phyloP scores from a whole-genome alignment of 805 yeast genomes.

The Ogataea henricii region DNA sequence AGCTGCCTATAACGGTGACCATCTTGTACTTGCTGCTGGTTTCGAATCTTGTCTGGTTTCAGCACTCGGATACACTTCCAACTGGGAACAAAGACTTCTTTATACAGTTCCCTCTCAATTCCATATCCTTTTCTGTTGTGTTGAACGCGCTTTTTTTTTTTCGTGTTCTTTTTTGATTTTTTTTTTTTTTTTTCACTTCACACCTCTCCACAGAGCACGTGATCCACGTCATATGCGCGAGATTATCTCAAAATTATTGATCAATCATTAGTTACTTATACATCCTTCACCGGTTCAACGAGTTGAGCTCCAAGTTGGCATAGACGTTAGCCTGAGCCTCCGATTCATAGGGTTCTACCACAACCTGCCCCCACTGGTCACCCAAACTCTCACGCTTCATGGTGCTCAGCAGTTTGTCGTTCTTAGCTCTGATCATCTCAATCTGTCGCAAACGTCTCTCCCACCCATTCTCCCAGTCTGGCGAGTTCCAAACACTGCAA shows the following conservation, averaged over 20 bases:
- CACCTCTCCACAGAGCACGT: not conserved
- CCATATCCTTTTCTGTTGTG: slow-evolving; percentile 5
- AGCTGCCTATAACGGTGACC: slow-evolving; percentile 19
- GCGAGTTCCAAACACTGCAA: slow-evolving; percentile 74
- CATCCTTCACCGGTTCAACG: slow-evolving; percentile 29
- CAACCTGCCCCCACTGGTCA: not conserved
- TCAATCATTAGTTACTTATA: not conserved
- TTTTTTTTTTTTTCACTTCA: not conserved
- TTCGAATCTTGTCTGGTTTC: not conserved
- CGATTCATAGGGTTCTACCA: not conserved
- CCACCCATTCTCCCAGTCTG: slow-evolving; percentile 65
- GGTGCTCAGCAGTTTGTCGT: slow-evolving; percentile 10
- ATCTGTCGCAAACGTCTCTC: slow-evolving; percentile 63
- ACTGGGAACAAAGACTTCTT: too few species aligned
- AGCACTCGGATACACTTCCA: not conserved
- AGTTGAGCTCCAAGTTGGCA: slow-evolving; percentile 34
- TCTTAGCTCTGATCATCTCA: slow-evolving; percentile 20
- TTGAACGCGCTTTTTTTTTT: slow-evolving; percentile 6
- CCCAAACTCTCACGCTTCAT: not conserved
- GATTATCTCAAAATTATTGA: not conserved
- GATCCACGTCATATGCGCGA: not conserved
- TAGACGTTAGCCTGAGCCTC: slow-evolving; percentile 19
- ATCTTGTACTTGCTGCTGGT: slow-evolving; percentile 5
- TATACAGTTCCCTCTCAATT: not conserved
- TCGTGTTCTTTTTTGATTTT: slow-evolving; percentile 8